Base-by-base conservation (phyloP, 495 filamentous ascomycete species). In the Penicillium crystallinum region DNA sequence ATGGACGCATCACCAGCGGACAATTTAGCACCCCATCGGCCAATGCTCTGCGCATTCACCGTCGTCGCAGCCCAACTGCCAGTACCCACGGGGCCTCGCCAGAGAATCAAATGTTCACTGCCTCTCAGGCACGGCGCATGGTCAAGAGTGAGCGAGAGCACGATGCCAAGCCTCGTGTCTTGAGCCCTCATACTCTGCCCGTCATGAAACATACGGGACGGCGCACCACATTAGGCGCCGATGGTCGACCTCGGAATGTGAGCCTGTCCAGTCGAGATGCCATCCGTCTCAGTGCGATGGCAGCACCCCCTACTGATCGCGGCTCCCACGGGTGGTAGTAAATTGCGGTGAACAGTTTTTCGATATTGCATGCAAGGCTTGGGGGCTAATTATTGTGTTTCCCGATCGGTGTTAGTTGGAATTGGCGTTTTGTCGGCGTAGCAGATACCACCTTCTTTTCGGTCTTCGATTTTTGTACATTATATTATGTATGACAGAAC, bases 91-190 rank as follows among this genome's bases (percentile, higher is more conserved):
- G 77, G 11, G 80, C 76, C 50, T 81, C 83, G 22, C 80, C 81
- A 40, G 83, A 85, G 43, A 65, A 75, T 52, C 70, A 69, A 22
- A 74, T 88, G 68, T 88, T 88, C 72, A 84, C 84, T 5, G 81
- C 85, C 22, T 79, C 79, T 15, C 84, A 87, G 52, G 85, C 86
- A 7, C 74, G 86, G 27, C 72, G 86, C 12, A 87, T 89, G 83
- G 83, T 84, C 19, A 85, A 80, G 67, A 79, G 75, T 48, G 83
- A 86, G 21, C 81, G 81, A 49, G 84, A 84, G 31, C 29, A 53
- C 7, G 77, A 78, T 49, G 69, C 61, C 59, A 81, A 78, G 44
- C 72, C 67, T 25, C 78, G 76, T 41, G 83, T 89, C 14, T 67
- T 90, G 42, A 84, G 83, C 46, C 85, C 86, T 40, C 73, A 84